Percentiles rank a stretch among this genome's conserved stretches.
Conservation (phyloP, 2,329 filamentous ascomycete genomes). For the Cryphonectria carpinicola region DNA sequence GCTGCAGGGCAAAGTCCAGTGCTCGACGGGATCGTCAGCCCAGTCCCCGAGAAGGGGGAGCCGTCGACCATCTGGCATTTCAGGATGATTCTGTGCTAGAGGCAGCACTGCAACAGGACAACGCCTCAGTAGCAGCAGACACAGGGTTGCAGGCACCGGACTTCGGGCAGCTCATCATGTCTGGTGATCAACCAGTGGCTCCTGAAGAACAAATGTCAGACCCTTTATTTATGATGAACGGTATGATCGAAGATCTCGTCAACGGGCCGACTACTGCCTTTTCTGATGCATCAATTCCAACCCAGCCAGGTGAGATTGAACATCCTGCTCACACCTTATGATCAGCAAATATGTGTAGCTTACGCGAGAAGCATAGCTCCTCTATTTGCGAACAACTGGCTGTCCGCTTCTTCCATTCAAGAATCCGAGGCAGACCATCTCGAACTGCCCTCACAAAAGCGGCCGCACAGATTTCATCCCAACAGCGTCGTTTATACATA, state of each 20-base stretch:
- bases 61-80: neutral
- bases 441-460: neutral
- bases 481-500: conserved; percentile 38
- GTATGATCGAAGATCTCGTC: neutral
- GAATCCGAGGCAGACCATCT: neutral
- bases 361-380: neutral
- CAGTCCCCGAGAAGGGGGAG: neutral
- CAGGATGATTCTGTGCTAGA: neutral
- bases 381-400: neutral
- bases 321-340: neutral
- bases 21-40: neutral
- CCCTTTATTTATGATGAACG: neutral
- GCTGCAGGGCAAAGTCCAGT: conserved; percentile 13
- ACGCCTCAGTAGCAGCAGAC: neutral
- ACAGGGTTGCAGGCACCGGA: neutral
- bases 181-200: neutral
- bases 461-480: neutral
- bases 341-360: neutral
- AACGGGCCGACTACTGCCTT: neutral
- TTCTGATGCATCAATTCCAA: neutral
- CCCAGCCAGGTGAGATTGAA: conserved; percentile 4
- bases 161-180: neutral
- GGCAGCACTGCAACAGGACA: neutral
- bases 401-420: neutral
- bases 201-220: neutral